Evolutionary conservation across 75 land plant genomes (phyloP), one percentile per base, ranked within the genome.

Genomic region (Larix kaempferi): DNA sequence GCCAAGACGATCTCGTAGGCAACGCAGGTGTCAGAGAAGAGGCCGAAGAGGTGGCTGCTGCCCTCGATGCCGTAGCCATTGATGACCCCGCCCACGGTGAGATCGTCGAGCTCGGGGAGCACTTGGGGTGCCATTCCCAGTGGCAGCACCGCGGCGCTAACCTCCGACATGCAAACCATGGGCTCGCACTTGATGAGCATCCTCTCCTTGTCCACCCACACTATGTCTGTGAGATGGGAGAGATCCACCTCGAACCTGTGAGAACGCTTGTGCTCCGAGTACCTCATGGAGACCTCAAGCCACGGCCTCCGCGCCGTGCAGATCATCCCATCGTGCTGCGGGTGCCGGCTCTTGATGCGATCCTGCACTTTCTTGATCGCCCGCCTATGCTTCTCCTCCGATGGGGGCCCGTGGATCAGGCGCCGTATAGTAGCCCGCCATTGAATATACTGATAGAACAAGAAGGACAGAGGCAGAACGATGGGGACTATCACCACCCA

Each of bases 1-100:
- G 73, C 82, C 14, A 83, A 59, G 25, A 83, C 83, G 17, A 83
- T 57, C 41, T 83, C 84, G 29, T 74, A 83, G 3, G 84, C 84
- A 6, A 57, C 57, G 66, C 82, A 80, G 6, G 78, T 74, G 54
- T 83, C 84, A 10, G 78, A 62, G 33, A 83, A 83, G 16, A 83
- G 52, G 2, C 84, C 84, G 14, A 74, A 83, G 14, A 83, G 74
- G 54, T 83, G 84, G 27, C 83, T 80, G 35, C 77, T 80, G 26
- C 84, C 84, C 58, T 83, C 84, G 6, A 83, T 75, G 16, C 84
- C 84, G 35, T 83, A 83, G 11, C 84, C 84, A 29, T 83, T 83
- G 77, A 83, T 83, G 27, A 80, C 60, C 19, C 84, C 84, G 3
- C 84, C 84, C 12, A 83, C 76, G 1, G 83, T 83, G n/a, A 83